Conservation (phyloP, 179 eudicot species). For the Silene coronaria region DNA sequence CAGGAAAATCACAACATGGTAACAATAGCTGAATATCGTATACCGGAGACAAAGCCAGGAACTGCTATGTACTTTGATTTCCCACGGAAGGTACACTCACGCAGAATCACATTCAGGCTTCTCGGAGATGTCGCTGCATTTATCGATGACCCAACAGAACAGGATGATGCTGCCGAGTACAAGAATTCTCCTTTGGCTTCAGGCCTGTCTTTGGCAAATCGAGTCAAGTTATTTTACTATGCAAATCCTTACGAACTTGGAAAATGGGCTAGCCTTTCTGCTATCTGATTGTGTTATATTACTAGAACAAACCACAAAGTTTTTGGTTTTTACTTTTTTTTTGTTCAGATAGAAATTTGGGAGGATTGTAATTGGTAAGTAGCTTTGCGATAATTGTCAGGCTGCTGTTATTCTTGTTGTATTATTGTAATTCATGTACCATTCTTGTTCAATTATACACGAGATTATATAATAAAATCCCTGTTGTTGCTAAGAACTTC, state of each 20-base stretch:
- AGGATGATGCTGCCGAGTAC: conserved; percentile 52
- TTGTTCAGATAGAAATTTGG: no score
- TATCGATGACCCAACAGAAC: conserved; percentile 73
- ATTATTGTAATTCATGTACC: neutral
- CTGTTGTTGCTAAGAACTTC: neutral
- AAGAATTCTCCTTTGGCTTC: conserved; percentile 50
- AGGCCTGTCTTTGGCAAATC: conserved; percentile 70
- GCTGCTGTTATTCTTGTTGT: neutral
- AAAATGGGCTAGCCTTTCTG: conserved; percentile 91
- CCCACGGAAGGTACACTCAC: conserved; percentile 63
- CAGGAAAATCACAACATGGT: conserved; percentile 82
- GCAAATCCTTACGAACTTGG: conserved; percentile 90
- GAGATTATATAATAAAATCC: neutral
- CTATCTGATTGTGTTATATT: conserved; percentile 32
- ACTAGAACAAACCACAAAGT: neutral
- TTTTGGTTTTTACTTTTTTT: no score
- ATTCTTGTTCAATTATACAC: neutral
- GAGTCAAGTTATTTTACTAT: conserved; percentile 72
- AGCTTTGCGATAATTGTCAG: neutral
- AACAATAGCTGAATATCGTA: conserved; percentile 64
- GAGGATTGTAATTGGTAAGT: no score
- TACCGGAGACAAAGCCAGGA: conserved; percentile 81
- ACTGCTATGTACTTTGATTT: conserved; percentile 88
- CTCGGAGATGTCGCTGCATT: conserved; percentile 74
- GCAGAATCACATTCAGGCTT: conserved; percentile 66